Evolutionary conservation across 2,329 filamentous ascomycete genomes (phyloP).

Genomic region (Neofusicoccum sp.): DNA sequence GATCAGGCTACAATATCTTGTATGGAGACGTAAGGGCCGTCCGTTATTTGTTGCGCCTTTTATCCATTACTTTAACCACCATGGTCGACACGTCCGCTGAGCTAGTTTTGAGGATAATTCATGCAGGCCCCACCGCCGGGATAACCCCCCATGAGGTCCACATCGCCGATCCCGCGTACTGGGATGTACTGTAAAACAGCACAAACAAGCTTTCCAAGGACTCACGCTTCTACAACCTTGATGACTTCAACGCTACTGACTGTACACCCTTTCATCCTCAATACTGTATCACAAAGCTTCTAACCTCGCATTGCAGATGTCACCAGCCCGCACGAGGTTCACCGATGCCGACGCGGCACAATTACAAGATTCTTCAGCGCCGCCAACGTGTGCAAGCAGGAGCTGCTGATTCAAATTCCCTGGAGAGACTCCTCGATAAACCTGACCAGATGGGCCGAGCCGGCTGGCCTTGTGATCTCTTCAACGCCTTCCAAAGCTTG

Average conservation of each 20-base stretch:
- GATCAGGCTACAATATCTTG: neutral
- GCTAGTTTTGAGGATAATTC: neutral
- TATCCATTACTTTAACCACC: neutral
- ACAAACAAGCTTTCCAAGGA: slow-evolving; percentile 18
- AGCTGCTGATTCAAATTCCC: neutral
- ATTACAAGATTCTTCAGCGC: slow-evolving; percentile 19
- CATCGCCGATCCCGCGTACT: slow-evolving; percentile 29
- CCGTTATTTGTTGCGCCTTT: too few species aligned
- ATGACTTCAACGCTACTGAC: neutral
- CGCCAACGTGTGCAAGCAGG: slow-evolving; percentile 16
- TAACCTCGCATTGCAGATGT: neutral
- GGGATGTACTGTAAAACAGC: slow-evolving; percentile 14
- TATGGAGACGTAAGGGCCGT: too few species aligned
- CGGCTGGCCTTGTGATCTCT: slow-evolving; percentile 13
- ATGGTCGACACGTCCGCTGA: neutral
- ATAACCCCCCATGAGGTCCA: slow-evolving; percentile 34
- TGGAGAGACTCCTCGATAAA: slow-evolving; percentile 19
- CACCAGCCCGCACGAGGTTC: slow-evolving; percentile 17
- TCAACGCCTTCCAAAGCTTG: slow-evolving; percentile 22
- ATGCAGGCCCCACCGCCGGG: slow-evolving; percentile 32
- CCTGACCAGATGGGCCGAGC: slow-evolving; percentile 15
- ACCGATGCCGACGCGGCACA: slow-evolving; percentile 23
- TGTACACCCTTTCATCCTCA: neutral
- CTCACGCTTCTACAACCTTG: neutral
- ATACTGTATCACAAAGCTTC: neutral